Conservation (phyloP, 805 yeast genomes). For the Hyphopichia homilentoma region DNA sequence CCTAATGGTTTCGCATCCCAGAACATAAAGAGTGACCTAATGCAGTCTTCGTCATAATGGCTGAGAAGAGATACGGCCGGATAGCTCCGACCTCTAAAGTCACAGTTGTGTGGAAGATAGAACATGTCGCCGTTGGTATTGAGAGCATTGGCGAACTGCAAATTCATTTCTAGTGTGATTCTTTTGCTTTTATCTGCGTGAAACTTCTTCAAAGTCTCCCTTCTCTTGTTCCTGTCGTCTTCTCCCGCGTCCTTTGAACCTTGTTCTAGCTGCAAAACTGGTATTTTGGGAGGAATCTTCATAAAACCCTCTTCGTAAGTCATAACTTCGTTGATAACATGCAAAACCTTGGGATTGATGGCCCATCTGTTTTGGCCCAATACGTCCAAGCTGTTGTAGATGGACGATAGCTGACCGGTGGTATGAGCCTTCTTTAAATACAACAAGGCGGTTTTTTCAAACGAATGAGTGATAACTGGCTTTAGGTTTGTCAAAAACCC, state of each 20-base stretch:
- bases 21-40: constrained; percentile 32
- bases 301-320: constrained; percentile 16
- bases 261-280: background rate
- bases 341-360: constrained; percentile 23
- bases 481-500: constrained; percentile 28
- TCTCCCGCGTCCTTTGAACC: constrained; percentile 1
- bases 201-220: constrained; percentile 6
- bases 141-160: constrained; percentile 20
- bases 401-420: constrained; percentile 29
- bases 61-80: constrained; percentile 33
- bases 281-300: constrained; percentile 22
- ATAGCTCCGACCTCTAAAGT: constrained; percentile 41
- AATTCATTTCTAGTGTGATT: constrained; percentile 15
- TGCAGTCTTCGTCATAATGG: constrained; percentile 33
- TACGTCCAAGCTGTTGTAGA: constrained; percentile 24
- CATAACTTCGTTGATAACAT: constrained; percentile 18
- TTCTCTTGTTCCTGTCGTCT: background rate
- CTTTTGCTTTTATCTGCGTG: constrained; percentile 14
- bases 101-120: constrained; percentile 35
- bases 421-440: constrained; percentile 23
- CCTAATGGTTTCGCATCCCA: constrained; percentile 38
- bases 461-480: constrained; percentile 19
- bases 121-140: constrained; percentile 30
- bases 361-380: constrained; percentile 35
- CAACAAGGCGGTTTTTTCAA: constrained; percentile 10